A percentile compares a stretch with the other conserved stretches of the same genome.
phyloP scores from a whole-genome alignment of 805 yeast genomes.

The Grigorovia transvaalensis region DNA sequence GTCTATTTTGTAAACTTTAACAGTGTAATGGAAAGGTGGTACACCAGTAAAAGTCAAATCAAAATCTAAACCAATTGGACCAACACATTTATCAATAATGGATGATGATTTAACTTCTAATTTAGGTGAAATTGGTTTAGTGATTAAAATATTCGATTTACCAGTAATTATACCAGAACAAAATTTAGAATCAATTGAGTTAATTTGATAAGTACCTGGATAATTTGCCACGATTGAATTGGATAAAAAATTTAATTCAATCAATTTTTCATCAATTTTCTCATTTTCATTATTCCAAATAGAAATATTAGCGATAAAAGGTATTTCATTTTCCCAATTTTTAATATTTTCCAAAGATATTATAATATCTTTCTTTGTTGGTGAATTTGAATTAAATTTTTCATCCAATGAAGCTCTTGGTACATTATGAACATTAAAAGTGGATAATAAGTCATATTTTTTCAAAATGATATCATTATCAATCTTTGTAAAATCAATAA shows the following conservation, averaged over 20 bases:
- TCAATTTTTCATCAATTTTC: conserved; percentile 13
- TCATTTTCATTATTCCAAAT: conserved; percentile 19
- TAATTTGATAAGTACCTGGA: conserved; percentile 60
- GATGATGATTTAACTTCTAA: conserved; percentile 36
- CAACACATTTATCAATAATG: conserved; percentile 79
- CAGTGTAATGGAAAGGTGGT: conserved; percentile 68
- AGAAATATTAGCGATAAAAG: conserved; percentile 29
- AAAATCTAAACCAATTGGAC: conserved; percentile 76
- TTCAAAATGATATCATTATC: conserved; percentile 16
- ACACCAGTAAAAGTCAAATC: conserved; percentile 61
- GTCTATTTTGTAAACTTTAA: conserved; percentile 47
- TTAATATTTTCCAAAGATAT: conserved; percentile 23
- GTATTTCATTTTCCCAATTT: conserved; percentile 22
- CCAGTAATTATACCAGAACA: conserved; percentile 62
- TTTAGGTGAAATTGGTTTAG: conserved; percentile 47
- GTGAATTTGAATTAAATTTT: conserved; percentile 26
- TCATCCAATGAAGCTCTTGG: conserved; percentile 43
- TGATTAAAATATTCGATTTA: conserved; percentile 42
- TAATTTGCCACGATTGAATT: conserved; percentile 33
- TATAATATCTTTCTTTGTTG: conserved; percentile 31
- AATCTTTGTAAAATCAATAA: conserved; percentile 33
- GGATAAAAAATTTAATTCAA: conserved; percentile 19
- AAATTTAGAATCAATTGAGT: conserved; percentile 42
- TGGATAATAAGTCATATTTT: conserved; percentile 33
- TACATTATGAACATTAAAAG: conserved; percentile 44